Base-by-base conservation (phyloP, 2,329 filamentous ascomycete genomes). In the Hypoxylon sp. region DNA sequence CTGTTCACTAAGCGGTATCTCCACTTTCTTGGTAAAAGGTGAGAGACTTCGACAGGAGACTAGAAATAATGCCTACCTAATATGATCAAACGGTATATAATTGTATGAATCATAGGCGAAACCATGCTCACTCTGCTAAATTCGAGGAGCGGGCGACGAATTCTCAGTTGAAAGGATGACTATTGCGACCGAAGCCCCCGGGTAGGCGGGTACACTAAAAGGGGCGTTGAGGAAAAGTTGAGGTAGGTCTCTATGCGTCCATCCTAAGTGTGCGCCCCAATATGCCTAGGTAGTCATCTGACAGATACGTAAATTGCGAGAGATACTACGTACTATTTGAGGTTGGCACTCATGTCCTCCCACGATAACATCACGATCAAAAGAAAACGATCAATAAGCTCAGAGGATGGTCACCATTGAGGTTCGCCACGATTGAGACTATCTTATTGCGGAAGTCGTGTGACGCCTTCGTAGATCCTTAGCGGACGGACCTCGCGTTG, bases 381-480 rank as follows among this genome's bases (percentile, higher is more conserved):
- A 30, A 4, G 21, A 14, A 39, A 47, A 32, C 12, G 21, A 34
- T 47, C 12, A 16, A 8, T 19, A 29, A 32, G 7, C 14, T 8
- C 6, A 29, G 39, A 47, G 19, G 14, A 34, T 9, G 30, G 12
- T 11, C 29, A 19, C 2, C n/a, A 11, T n/a, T 30, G 16, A 30
- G 19, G 19, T n/a, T 32, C 14, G 37, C 47, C 27, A 46, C 7
- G 29, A 19, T 34, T 27, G n/a, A 41, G 39, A 43, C 39, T 43
- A 7, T 23, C 34, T 16, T 25, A 12, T 29, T 23, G 12, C 21
- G 23, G 14, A 43, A n/a, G 54, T 50, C 43, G 54, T 9, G 50
- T 54, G 48, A 58, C 32, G 3, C 6, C 2, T 43, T 2, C 14
- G 7, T 43, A 50, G 30, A 50, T 55, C 29, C 50, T n/a, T 21